Conservation (phyloP, 192 early-diverging fungal species). For the Backusella psychrophila region DNA sequence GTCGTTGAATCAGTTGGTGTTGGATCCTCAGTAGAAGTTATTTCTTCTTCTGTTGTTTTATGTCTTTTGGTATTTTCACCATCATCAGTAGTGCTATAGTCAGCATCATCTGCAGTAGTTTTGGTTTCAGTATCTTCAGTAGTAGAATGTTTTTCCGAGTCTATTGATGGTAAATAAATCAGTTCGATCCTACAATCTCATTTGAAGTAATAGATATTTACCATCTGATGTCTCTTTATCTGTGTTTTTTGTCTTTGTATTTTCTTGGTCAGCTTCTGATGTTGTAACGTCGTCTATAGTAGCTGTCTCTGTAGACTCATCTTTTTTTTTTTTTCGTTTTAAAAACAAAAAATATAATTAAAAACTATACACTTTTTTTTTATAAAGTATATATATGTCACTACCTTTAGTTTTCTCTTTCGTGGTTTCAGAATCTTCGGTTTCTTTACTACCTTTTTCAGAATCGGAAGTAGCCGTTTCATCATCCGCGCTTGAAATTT, state of each 20-base stretch:
- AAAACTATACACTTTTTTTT: neutral
- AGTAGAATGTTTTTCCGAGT: neutral
- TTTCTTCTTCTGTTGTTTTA: neutral
- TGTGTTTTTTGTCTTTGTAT: neutral
- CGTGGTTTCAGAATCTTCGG: neutral
- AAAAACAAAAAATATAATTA: too few relatives aligned
- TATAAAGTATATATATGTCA: neutral
- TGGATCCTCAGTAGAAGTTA: neutral
- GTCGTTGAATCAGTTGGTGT: neutral
- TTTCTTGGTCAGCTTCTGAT: neutral
- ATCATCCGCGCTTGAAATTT: neutral
- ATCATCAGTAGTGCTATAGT: neutral
- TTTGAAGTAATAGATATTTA: neutral
- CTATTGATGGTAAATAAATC: neutral
- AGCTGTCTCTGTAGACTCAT: neutral
- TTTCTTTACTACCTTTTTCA: neutral
- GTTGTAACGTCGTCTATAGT: neutral
- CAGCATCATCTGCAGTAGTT: neutral
- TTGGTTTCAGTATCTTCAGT: neutral
- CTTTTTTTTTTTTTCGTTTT: neutral
- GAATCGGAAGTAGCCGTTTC: neutral
- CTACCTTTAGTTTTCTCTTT: neutral
- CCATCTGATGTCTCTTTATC: neutral
- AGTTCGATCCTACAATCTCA: neutral
- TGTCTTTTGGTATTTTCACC: neutral